A percentile compares a stretch with the other conserved stretches of the same genome.
phyloP scores from a whole-genome alignment of 2,329 filamentous ascomycete species.

The Fusarium sp. region DNA sequence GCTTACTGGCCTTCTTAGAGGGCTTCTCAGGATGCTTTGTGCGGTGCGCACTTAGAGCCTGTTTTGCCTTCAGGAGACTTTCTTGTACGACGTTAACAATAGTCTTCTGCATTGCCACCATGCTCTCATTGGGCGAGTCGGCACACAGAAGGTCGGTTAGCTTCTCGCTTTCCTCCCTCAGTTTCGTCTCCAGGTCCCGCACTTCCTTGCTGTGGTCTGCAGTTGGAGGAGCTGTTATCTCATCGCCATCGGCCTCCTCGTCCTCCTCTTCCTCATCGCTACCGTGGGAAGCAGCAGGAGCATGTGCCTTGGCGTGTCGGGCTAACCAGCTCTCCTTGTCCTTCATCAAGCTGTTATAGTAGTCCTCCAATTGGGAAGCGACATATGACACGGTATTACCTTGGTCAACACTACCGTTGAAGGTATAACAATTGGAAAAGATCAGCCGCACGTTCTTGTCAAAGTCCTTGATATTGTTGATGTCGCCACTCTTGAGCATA shows the following conservation, averaged over 20 bases:
- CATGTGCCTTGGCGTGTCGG: slow-evolving; percentile 68
- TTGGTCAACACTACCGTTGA: slow-evolving; percentile 70
- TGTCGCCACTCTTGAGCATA: slow-evolving; percentile 82
- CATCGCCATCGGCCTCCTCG: slow-evolving; percentile 69
- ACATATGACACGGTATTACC: slow-evolving; percentile 77
- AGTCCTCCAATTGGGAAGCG: slow-evolving; percentile 75
- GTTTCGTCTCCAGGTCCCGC: slow-evolving; percentile 61
- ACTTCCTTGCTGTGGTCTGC: slow-evolving; percentile 55
- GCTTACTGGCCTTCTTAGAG: slow-evolving; percentile 62
- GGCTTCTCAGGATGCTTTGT: slow-evolving; percentile 66
- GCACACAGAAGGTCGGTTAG: slow-evolving; percentile 63
- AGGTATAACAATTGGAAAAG: slow-evolving; percentile 89
- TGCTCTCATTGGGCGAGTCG: slow-evolving; percentile 60
- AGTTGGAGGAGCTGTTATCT: slow-evolving; percentile 52
- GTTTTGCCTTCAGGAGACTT: slow-evolving; percentile 78
- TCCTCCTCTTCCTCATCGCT: slow-evolving; percentile 72
- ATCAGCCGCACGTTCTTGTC: slow-evolving; percentile 85
- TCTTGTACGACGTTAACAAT: slow-evolving; percentile 74
- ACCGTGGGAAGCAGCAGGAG: slow-evolving; percentile 71
- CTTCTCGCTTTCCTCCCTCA: slow-evolving; percentile 66
- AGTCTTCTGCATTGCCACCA: slow-evolving; percentile 66
- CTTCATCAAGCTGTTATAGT: slow-evolving; percentile 80
- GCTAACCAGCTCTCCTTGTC: slow-evolving; percentile 85
- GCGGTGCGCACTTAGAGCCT: slow-evolving; percentile 62
- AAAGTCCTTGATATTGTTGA: slow-evolving; percentile 84